phyloP scores from a whole-genome alignment of 2,329 filamentous ascomycete genomes.

The Fusarium fujikuroi region DNA sequence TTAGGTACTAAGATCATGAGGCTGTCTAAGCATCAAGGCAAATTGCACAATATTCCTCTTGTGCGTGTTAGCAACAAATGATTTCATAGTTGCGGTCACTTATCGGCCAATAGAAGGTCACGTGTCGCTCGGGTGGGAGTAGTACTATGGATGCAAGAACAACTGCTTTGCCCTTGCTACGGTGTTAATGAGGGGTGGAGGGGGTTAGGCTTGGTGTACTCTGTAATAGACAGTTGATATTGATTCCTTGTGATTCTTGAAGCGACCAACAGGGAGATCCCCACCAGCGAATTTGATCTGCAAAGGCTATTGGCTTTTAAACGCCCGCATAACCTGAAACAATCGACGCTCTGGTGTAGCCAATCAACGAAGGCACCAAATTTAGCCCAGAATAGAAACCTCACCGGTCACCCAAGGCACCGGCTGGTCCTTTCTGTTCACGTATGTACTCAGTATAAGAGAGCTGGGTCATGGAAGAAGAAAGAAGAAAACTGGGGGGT shows the following conservation, averaged over 20 bases:
- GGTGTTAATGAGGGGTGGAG: not conserved
- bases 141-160: not conserved
- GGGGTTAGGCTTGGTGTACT: not conserved
- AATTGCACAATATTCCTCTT: not conserved
- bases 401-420: not conserved
- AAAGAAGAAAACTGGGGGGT: not conserved
- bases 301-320: slow-evolving; percentile 44
- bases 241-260: slow-evolving; percentile 18
- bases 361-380: slow-evolving; percentile 37
- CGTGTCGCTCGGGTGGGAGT: not conserved
- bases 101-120: not conserved
- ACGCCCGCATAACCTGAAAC: slow-evolving; percentile 52
- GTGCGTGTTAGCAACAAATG: not conserved
- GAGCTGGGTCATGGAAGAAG: not conserved
- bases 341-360: slow-evolving; percentile 44
- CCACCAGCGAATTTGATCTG: slow-evolving; percentile 22
- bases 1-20: not conserved
- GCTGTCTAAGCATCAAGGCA: not conserved
- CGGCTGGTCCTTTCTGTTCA: slow-evolving; percentile 2
- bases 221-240: slow-evolving; percentile 17
- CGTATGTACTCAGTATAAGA: slow-evolving; percentile 1
- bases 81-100: not conserved
- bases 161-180: not conserved
- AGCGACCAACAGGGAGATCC: not conserved
- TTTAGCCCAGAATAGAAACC: slow-evolving; percentile 43